phyloP scores from a whole-genome alignment of 164 flowering plant genomes.

The Magnolia kwangsiensis region DNA sequence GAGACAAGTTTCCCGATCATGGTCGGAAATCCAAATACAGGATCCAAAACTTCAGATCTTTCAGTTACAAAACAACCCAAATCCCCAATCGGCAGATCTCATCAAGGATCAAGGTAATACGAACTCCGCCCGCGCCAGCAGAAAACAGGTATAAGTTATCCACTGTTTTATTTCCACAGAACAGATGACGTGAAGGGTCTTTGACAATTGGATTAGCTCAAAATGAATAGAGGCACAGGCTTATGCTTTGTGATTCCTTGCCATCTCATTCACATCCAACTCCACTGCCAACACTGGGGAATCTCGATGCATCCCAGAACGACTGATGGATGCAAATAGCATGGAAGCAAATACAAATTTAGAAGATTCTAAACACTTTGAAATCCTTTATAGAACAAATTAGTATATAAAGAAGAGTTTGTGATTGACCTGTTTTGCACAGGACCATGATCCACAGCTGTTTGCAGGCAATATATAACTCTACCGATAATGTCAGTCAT shows the following conservation, averaged over 20 bases:
- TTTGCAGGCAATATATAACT: constrained; percentile 70
- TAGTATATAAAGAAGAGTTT: background rate
- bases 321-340: constrained; percentile 33
- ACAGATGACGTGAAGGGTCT: background rate
- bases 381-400: background rate
- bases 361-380: background rate
- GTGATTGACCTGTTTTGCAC: constrained; percentile 71
- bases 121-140: background rate
- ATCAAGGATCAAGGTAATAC: background rate
- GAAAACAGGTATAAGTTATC: background rate
- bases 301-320: constrained; percentile 58
- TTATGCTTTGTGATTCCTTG: constrained; percentile 57
- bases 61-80: background rate
- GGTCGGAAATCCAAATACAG: background rate
- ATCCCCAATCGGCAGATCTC: background rate
- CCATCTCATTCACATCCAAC: constrained; percentile 91
- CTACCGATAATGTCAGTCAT: constrained; percentile 77
- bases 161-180: background rate
- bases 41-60: background rate
- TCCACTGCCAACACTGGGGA: constrained; percentile 76
- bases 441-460: constrained; percentile 91
- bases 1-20: background rate
- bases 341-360: background rate
- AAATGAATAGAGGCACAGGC: background rate
- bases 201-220: constrained; percentile 1